Evolutionary conservation across 208 protist species (phyloP).

Genomic region (Wallacemonas sp.): DNA sequence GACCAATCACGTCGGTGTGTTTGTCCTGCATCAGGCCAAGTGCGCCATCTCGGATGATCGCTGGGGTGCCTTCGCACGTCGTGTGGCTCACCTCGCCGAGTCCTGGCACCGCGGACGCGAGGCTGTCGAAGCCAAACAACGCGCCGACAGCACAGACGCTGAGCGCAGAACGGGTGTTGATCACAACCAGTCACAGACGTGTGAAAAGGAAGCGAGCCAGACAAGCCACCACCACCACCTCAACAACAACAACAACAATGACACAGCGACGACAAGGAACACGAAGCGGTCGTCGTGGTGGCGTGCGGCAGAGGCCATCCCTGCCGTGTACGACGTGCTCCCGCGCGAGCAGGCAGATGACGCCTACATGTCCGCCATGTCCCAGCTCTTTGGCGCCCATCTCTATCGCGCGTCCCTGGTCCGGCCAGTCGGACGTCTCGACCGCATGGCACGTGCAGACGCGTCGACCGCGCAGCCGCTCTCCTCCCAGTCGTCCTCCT

Average conservation of each 20-base stretch:
- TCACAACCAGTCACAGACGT: too few relatives aligned
- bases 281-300: conserved; percentile 14
- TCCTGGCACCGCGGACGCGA: conserved; percentile 24
- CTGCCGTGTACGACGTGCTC: conserved; percentile 5
- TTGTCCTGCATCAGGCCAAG: conserved; percentile 68
- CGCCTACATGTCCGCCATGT: not conserved
- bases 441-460: too few relatives aligned
- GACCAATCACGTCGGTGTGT: conserved; percentile 73
- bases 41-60: conserved; percentile 57
- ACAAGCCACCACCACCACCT: not conserved
- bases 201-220: too few relatives aligned
- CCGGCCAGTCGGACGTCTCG: not conserved
- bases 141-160: too few relatives aligned
- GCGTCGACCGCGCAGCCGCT: too few relatives aligned
- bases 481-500: too few relatives aligned
- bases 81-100: conserved; percentile 30
- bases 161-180: too few relatives aligned
- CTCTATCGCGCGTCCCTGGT: not conserved
- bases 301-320: not conserved
- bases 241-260: not conserved
- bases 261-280: not conserved
- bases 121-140: conserved; percentile 9
- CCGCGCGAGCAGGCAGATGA: conserved; percentile 12
- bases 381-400: conserved; percentile 6
- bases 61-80: conserved; percentile 32